A percentile compares a stretch with the other conserved stretches of the same genome.
These are phyloP conservation scores for Ascosphaera apis DNA, from an alignment of 2,329 filamentous ascomycete species.

Conservation along the genomic window DNA sequence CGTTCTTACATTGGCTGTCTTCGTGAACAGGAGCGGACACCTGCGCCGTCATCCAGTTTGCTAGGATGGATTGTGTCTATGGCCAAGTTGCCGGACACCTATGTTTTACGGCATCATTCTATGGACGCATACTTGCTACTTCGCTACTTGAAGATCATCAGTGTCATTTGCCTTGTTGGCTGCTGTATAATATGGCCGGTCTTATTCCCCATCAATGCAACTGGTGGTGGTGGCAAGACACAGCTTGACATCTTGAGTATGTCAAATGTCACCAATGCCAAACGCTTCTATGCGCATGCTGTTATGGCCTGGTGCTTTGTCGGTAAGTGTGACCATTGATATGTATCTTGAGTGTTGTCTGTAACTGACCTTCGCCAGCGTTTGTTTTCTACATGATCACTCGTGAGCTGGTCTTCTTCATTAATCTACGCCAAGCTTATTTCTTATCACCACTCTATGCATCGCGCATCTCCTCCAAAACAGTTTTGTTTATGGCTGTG, in stretches of 20 bases:
- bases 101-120: conserved; percentile 71
- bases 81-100: conserved; percentile 47
- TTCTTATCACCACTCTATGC: conserved; percentile 65
- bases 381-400: conserved; percentile 80
- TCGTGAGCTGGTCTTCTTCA: conserved; percentile 72
- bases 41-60: conserved; percentile 34
- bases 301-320: conserved; percentile 64
- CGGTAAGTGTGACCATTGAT: conserved; percentile 15
- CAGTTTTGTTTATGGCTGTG: conserved; percentile 71
- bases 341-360: no score
- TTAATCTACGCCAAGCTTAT: conserved; percentile 84
- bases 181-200: conserved; percentile 70
- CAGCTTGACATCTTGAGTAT: conserved; percentile 64
- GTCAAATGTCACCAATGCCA: conserved; percentile 45
- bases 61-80: conserved; percentile 47
- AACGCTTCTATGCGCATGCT: conserved; percentile 61
- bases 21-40: conserved; percentile 31
- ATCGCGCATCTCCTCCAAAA: conserved; percentile 68
- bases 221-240: conserved; percentile 39
- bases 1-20: conserved; percentile 31
- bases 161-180: conserved; percentile 62
- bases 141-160: conserved; percentile 60
- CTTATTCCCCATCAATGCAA: conserved; percentile 71
- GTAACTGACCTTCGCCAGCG: conserved; percentile 18
- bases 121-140: conserved; percentile 82